phyloP scores from a whole-genome alignment of 352 stramenopile genomes.

The Phytophthora lateralis region DNA sequence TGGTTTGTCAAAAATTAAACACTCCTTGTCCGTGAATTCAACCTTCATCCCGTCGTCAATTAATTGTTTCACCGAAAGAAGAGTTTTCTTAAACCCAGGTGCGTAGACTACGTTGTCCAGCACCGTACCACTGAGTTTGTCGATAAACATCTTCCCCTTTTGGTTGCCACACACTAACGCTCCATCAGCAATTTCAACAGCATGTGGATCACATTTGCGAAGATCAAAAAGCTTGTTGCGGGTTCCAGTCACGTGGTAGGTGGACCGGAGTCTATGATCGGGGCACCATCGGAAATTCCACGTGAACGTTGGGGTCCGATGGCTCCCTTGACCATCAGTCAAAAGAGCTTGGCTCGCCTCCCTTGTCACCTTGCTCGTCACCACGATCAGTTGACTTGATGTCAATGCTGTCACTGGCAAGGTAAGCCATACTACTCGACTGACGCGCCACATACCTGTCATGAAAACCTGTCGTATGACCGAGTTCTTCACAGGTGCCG shows the following conservation, averaged over 20 bases:
- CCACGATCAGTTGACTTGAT: no score
- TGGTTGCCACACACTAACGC: background rate
- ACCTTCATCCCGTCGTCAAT: no score
- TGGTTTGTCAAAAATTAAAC: background rate
- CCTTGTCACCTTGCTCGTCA: background rate
- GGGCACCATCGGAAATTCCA: background rate
- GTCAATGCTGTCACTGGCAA: background rate
- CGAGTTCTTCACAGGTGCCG: slow-evolving; percentile 3
- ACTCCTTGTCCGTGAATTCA: slow-evolving; percentile 4
- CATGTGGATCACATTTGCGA: slow-evolving; percentile 3
- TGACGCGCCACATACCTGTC: background rate
- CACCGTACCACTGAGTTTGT: no score
- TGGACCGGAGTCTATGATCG: slow-evolving; percentile 13
- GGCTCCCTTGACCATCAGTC: slow-evolving; percentile 10
- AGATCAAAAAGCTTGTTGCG: background rate
- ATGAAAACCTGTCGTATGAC: slow-evolving; percentile 11
- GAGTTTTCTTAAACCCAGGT: no score
- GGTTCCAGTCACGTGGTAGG: slow-evolving; percentile 10
- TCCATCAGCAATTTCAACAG: slow-evolving; percentile 12
- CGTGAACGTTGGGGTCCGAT: background rate
- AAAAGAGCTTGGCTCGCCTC: background rate
- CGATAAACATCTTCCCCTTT: slow-evolving; percentile 1
- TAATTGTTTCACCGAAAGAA: no score
- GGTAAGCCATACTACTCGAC: slow-evolving; percentile 1
- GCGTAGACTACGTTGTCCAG: no score